Percentiles rank a stretch among this genome's conserved stretches.
Conservation (phyloP, 208 protist genomes). For the Trypanosoma grayi region DNA sequence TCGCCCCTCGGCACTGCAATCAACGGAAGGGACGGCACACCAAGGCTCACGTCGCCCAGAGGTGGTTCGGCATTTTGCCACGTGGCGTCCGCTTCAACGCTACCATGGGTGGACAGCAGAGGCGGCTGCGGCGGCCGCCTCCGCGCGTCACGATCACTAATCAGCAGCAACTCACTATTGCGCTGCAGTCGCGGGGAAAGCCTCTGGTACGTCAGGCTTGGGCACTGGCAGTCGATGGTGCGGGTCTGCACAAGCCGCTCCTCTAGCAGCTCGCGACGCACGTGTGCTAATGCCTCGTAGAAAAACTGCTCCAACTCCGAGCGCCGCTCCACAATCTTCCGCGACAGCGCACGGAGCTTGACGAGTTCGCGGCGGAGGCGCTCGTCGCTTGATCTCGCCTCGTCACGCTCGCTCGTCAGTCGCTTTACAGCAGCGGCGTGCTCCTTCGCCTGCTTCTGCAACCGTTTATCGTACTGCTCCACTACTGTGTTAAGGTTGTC, state of each 20-base stretch:
- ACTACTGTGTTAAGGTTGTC: constrained; percentile 52
- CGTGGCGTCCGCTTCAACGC: background rate
- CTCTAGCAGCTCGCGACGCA: constrained; percentile 53
- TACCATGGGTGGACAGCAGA: background rate
- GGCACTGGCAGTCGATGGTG: background rate
- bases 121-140: too few relatives aligned
- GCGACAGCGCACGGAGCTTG: constrained; percentile 50
- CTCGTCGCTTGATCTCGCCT: constrained; percentile 45
- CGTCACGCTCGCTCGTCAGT: constrained; percentile 57
- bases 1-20: constrained; percentile 2
- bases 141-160: constrained; percentile 37
- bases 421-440: constrained; percentile 30
- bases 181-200: constrained; percentile 45
- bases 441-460: constrained; percentile 27
- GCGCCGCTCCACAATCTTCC: constrained; percentile 61
- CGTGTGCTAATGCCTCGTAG: constrained; percentile 70
- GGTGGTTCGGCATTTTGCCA: background rate
- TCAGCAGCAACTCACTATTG: constrained; percentile 32
- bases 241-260: constrained; percentile 37
- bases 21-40: constrained; percentile 1
- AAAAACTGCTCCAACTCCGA: constrained; percentile 88
- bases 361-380: constrained; percentile 51
- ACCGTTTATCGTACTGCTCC: constrained; percentile 52
- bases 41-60: too few relatives aligned
- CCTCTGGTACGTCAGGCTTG: constrained; percentile 26